Evolutionary conservation across 129 eudicot genomes (phyloP).

Genomic region (Logfia minima): DNA sequence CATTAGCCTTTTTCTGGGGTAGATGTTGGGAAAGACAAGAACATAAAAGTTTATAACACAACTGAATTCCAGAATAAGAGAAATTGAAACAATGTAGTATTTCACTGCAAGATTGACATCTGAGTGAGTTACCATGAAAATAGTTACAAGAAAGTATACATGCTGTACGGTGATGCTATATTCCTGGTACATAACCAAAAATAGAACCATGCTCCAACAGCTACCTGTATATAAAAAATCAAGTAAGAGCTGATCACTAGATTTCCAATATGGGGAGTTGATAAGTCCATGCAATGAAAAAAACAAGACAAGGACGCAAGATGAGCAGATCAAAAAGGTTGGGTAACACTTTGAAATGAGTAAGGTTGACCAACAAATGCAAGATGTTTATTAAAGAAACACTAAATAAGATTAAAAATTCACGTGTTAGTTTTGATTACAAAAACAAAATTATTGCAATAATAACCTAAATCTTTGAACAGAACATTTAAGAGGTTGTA

Average conservation of each 20-base stretch:
- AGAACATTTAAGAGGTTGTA: neutral
- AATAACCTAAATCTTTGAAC: neutral
- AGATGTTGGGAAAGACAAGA: neutral
- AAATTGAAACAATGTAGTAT: slow-evolving; percentile 12
- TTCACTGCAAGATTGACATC: slow-evolving; percentile 36
- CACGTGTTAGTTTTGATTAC: neutral
- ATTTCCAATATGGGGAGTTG: neutral
- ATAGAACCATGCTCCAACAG: slow-evolving; percentile 75
- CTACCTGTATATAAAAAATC: slow-evolving; percentile 53
- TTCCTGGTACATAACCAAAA: slow-evolving; percentile 65
- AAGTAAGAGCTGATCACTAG: slow-evolving; percentile 12
- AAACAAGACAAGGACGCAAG: neutral
- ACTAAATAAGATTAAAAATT: neutral
- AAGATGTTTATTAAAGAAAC: no score
- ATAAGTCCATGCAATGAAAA: neutral
- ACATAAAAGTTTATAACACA: neutral
- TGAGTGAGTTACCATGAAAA: slow-evolving; percentile 70
- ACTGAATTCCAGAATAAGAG: slow-evolving; percentile 18
- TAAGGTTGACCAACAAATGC: slow-evolving; percentile 2
- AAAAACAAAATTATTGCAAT: neutral
- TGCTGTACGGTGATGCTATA: slow-evolving; percentile 92
- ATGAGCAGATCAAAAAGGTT: neutral
- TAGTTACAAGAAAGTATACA: slow-evolving; percentile 88
- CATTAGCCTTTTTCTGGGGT: slow-evolving; percentile 10
- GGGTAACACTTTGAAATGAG: neutral